Evolutionary conservation across 164 flowering plant species (phyloP), one percentile per base, ranked within the genome.

Genomic region (Sextonia rubra): DNA sequence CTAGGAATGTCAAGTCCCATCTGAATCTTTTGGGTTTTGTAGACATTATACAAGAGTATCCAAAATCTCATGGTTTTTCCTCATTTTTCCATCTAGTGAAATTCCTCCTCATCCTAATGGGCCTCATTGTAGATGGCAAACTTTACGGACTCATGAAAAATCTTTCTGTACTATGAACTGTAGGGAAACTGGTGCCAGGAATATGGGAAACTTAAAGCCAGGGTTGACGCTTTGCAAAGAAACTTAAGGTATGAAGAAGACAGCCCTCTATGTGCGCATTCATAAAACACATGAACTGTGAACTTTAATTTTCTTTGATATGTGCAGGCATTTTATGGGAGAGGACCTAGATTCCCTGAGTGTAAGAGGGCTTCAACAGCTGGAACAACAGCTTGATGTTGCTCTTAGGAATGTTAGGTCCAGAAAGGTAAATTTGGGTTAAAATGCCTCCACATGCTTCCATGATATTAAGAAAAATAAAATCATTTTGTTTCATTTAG

Each of bases 371-470:
- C 91, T 93, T 26, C 97, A 91, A 58, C 81, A 86, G 66, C 73
- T 93, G 75, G 94, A 93, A 82, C 98, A 85, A 49, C 98, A 90
- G 72, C 85, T 93, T 69, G 93, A 93, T 69, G 66, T 66, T 73
- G 84, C 89, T 79, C 82, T 91, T 1, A 91, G 85, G 71, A 89
- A 89, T 37, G 83, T 91, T 27, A 72, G 98, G 72, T 60, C 83
- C 64, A 85, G 89, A 75, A 91, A 91, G 88, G 97, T 90, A 30
- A 73, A 62, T 86, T 61, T n/a, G 14, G 12, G 22, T 14, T 17
- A 52, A 3, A 52, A 15, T 15, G 17, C 58, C 7, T 52, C n/a
- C 14, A 52, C 20, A 52, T 52, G n/a, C 58, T 52, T 1, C 1
- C 9, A 8, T 37, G 44, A 37, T 7, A 37, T 7, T n/a, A n/a